Base-by-base conservation (phyloP, 2,329 filamentous ascomycete genomes). In the Colletotrichum kahawae region DNA sequence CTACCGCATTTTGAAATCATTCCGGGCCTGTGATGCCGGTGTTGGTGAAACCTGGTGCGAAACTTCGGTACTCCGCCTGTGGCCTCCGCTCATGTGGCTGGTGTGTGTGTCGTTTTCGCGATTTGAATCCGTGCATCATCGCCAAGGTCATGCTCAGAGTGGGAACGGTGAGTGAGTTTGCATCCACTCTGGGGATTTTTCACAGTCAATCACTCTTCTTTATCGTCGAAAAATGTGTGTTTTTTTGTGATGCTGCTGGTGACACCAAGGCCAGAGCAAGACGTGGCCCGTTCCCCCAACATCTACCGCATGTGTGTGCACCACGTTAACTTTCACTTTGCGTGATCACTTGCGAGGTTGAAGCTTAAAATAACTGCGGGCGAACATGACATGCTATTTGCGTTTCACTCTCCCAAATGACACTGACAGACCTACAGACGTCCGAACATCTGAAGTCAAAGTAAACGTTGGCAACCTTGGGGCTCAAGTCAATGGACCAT, bases 31-130 rank as follows among this genome's bases (percentile, higher is more conserved):
- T 34, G 57, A 75, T 72, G 34, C 63, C 38, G 34, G 43, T n/a
- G 12, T 56, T 51, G 7, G 21, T 75, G 72, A 75, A 75, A 75
- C 69, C 21, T 36, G 68, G 34, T 48, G 48, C 72, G 72, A 75
- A 75, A 75, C 72, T n/a, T 63, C 27, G 33, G 5, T 56, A 66
- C 71, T 56, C 51, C 67, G 62, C 56, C 38, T 14, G 31, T 56
- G 21, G 36, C 31, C 54, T 63, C 68, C 62, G 54, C 68, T 63
- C 24, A 3, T 13, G 62, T 21, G 24, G 13, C 31, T 33, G 38
- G 5, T 33, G n/a, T 48, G 27, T n/a, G 31, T 36, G 18, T 74
- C 54, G 54, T 74, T 67, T 18, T 43, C 68, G 62, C 10, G 38
- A 56, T 62, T 27, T 4, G 54, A 31, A 56, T 38, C 24, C 10